phyloP scores from a whole-genome alignment of 2,329 filamentous ascomycete genomes.

The Neurospora crassa region DNA sequence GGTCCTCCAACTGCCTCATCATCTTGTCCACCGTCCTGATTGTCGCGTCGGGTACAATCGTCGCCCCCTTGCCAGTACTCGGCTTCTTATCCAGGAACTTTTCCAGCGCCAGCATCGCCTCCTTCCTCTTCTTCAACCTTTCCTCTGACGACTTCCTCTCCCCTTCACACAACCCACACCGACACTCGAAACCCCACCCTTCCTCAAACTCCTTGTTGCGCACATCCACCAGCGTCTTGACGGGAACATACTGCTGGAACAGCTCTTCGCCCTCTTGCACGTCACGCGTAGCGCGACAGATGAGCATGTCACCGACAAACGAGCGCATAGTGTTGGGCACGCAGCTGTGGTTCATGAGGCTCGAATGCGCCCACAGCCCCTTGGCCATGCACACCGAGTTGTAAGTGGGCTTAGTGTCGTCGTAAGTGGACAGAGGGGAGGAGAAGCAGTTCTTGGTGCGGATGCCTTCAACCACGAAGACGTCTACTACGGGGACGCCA shows the following conservation, averaged over 20 bases:
- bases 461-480: constrained; percentile 30
- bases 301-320: constrained; percentile 23
- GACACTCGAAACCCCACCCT: constrained; percentile 32
- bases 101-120: constrained; percentile 17
- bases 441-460: constrained; percentile 32
- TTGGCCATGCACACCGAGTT: constrained; percentile 14
- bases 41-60: constrained; percentile 21
- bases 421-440: constrained; percentile 22
- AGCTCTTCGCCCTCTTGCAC: constrained; percentile 29
- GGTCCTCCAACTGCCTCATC: constrained; percentile 21
- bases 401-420: constrained; percentile 19
- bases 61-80: constrained; percentile 3
- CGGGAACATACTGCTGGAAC: constrained; percentile 28
- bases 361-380: constrained; percentile 23
- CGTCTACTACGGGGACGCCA: constrained; percentile 27
- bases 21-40: constrained; percentile 24
- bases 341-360: constrained; percentile 23
- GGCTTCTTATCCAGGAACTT: constrained; percentile 17
- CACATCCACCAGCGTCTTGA: constrained; percentile 21
- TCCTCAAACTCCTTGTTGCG: constrained; percentile 20
- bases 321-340: constrained; percentile 22
- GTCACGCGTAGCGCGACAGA: constrained; percentile 26
- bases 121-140: constrained; percentile 16
- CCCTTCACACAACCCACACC: constrained; percentile 27
- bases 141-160: constrained; percentile 18